Evolutionary conservation across 371 early-diverging fungal species (phyloP), one percentile per base, ranked within the genome.

Genomic region (Zopfochytrium polystomum): DNA sequence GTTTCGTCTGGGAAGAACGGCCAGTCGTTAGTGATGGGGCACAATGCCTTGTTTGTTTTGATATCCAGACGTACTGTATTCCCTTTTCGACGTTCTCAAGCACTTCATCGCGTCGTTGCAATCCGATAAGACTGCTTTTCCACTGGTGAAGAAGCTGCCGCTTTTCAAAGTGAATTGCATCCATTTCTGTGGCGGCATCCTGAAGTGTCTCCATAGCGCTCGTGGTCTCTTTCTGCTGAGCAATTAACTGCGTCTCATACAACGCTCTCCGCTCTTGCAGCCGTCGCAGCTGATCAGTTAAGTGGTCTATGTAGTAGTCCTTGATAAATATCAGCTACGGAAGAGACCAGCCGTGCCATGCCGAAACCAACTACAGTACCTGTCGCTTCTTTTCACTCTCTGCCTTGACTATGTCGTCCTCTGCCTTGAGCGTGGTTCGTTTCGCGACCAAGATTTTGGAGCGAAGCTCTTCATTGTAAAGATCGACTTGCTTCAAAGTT

Each of bases 111-210:
- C 81, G 66, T 18, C 73, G 49, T 58, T 78, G 77, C 23, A 82
- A 64, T 3, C 75, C 79, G 29, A 80, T 76, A 26, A 82, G 57
- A 30, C 68, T 64, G 60, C 73, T 73, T 47, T 82, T 82, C 82
- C 82, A 82, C 45, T 82, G 82, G 52, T 79, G 76, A 3, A 82
- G 52, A n/a, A 82, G 65, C 61, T 82, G 82, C 26, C 77, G 60
- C 62, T 80, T 82, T 62, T 82, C 82, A 63, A 77, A 82, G 46
- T 76, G 74, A 35, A 82, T 79, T 5, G 82, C 80, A 60, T 82
- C 81, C 78, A 81, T 81, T 56, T 82, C 83, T 9, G 72, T 73
- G 5, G 72, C 62, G 0, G 83, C 83, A 27, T 81, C 79, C 52
- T 82, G 81, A 13, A 82, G 61, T n/a, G 81, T 78, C 56, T 76